Conservation (phyloP, 2,329 filamentous ascomycete genomes). For the Fonsecaea erecta region DNA sequence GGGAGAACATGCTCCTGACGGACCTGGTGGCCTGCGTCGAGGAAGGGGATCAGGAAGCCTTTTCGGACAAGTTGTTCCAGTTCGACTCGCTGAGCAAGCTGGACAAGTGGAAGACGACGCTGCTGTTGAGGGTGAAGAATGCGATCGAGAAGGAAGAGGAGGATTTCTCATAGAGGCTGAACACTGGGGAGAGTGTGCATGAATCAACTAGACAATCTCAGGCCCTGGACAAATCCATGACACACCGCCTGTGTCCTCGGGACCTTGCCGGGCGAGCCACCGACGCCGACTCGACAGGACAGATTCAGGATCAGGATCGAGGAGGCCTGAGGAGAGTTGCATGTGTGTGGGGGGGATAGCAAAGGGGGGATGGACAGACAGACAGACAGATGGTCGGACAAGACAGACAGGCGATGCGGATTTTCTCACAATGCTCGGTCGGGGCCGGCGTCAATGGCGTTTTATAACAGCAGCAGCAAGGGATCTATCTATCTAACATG, state of each 20-base stretch:
- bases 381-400: no score
- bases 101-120: slow-evolving; percentile 94
- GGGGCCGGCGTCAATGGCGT: background rate
- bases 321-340: background rate
- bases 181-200: background rate
- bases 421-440: no score
- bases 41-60: slow-evolving; percentile 77
- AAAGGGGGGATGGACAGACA: no score
- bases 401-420: background rate
- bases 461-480: no score
- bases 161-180: slow-evolving; percentile 63
- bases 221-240: background rate
- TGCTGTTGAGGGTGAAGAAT: slow-evolving; percentile 82
- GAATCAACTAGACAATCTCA: background rate
- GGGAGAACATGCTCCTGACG: slow-evolving; percentile 79
- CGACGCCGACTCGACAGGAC: background rate
- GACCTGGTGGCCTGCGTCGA: slow-evolving; percentile 79
- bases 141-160: slow-evolving; percentile 73
- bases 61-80: slow-evolving; percentile 83
- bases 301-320: no score
- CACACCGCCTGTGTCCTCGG: background rate
- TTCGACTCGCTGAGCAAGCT: slow-evolving; percentile 92
- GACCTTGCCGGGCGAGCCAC: background rate
- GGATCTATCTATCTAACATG: no score
- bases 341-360: background rate